phyloP scores from a whole-genome alignment of 2,329 filamentous ascomycete species.

The Pestalotiopsis sp. region DNA sequence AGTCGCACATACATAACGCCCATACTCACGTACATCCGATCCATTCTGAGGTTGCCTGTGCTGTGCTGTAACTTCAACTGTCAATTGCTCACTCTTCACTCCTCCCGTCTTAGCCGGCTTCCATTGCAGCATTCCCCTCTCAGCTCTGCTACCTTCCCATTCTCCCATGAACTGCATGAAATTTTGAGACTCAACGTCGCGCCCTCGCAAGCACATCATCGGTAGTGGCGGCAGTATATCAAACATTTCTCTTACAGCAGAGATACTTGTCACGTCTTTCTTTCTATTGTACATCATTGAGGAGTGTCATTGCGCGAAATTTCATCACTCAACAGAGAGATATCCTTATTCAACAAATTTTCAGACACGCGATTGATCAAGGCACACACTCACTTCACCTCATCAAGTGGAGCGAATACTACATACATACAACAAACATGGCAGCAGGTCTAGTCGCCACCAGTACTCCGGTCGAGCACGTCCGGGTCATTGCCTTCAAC shows the following conservation, averaged over 20 bases:
- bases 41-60: neutral
- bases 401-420: neutral
- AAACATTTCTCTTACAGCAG: neutral
- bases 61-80: neutral
- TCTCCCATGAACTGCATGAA: neutral
- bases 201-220: neutral
- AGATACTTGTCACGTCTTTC: neutral
- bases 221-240: neutral
- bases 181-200: neutral
- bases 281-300: neutral
- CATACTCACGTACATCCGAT: neutral
- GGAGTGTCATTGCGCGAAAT: neutral
- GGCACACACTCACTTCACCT: too few species aligned
- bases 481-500: conserved; percentile 32
- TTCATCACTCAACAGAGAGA: neutral
- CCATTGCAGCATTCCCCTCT: neutral
- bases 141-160: neutral
- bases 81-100: neutral
- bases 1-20: neutral
- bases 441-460: conserved; percentile 2
- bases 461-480: conserved; percentile 6
- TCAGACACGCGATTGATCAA: too few species aligned
- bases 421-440: neutral
- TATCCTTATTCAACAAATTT: too few species aligned
- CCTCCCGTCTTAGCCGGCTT: neutral